Base-by-base conservation (phyloP, 225 moss, liverwort and hornwort species). In the Physcomitrellopsis africana region DNA sequence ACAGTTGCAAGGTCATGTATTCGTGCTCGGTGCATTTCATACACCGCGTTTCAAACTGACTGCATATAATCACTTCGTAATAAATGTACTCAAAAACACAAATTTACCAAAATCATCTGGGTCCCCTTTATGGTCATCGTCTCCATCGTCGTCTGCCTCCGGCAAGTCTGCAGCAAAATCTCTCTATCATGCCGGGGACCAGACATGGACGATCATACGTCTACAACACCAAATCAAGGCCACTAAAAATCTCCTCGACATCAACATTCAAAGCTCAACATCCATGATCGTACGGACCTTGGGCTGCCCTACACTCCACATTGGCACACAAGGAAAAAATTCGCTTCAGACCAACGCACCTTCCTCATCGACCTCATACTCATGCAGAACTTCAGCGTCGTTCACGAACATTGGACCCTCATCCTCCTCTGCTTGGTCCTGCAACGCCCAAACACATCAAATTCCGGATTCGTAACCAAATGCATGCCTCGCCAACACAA, bases 81-180 rank as follows among this genome's bases (percentile, higher is more conserved):
- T 10, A 45, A 65, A 37, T 5, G 13, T 14, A 46, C 10, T 53
- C 5, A 67, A 15, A 15, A 53, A 65, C 12, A 47, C 27, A 26
- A 49, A 59, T 67, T 10, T 63, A 83, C 87, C 82, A 65, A 60
- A 65, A 27, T 79, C 83, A 45, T 44, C 32, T 37, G 32, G 64
- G 29, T 17, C 63, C 14, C 18, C 63, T 52, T 29, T 15, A 60
- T 24, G 66, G 20, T 66, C 81, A 63, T 62, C 17, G 9, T 73
- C 74, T 54, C 78, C 82, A 63, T 73, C 79, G 23, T 37, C 81
- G 17, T 94, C 90, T 24, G 42, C 70, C 56, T 92, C 86, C 74
- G 89, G 91, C 69, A 93, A 86, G 73, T 93, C 91, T 90, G 80
- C 74, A 81, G n/a, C 10, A 67, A 51, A 74, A 37, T 12, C 0